Base-by-base conservation (phyloP, 306 rosid genomes). In the Comarum palustre region DNA sequence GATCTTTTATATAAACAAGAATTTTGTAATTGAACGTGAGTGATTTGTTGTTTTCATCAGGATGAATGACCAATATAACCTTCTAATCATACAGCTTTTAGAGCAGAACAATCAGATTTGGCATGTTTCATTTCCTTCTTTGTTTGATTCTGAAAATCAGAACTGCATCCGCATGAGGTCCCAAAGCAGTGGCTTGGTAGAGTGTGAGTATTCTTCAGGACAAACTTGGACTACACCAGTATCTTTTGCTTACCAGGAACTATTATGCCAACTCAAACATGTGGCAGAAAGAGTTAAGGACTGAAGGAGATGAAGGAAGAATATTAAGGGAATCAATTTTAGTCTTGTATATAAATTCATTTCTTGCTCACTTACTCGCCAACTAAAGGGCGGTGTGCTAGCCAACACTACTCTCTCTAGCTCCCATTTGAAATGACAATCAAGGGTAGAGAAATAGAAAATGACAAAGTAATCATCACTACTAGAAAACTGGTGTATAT, bases 151-250 rank as follows among this genome's bases (percentile, higher is more conserved):
- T 50, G 5, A 9, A 3, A 51, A 8, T 24, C 9, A 38, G 43
- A 34, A 15, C n/a, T 14, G 45, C 45, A 41, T 41, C 45, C n/a
- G 22, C 57, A 51, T 24, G 65, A 59, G 39, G 27, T 34, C 51
- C 60, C 50, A 45, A 55, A 16, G 27, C 13, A 48, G 71, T 60
- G 82, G 82, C 41, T 52, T 27, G 55, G 64, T 55, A 62, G 25
- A 12, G 43, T 11, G 42, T 43, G 15, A 38, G 51, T 13, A 16
- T 20, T 43, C 32, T 5, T 69, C 15, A 46, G 52, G 64, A 63
- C 59, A 47, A 69, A 36, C 25, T 25, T 81, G 79, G 77, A 55
- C 45, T 64, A 65, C 42, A 27, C 1, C 4, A 69, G 36, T 29
- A 66, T 48, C 73, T 58, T 58, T 41, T 38, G 61, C 38, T 25